Evolutionary conservation across 2,329 filamentous ascomycete species (phyloP).

Genomic region (Tolypocladium capitatum): DNA sequence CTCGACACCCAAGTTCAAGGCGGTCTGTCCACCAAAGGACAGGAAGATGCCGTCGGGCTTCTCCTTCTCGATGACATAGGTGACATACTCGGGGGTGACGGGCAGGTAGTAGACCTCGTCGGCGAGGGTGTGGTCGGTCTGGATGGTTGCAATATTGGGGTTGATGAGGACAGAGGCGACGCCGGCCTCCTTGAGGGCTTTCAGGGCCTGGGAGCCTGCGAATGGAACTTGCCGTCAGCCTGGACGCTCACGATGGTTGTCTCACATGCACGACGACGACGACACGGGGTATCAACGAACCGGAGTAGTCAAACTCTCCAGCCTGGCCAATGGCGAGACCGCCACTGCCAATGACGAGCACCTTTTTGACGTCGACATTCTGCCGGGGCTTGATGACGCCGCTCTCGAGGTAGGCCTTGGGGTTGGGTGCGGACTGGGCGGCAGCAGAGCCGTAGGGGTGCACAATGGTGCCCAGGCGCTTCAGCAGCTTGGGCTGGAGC

Average conservation of each 20-base stretch:
- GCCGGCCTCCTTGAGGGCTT: slow-evolving; percentile 90
- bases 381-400: slow-evolving; percentile 70
- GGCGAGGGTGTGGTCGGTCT: slow-evolving; percentile 89
- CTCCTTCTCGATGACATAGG: slow-evolving; percentile 93
- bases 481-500: slow-evolving; percentile 17
- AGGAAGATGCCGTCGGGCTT: slow-evolving; percentile 94
- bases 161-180: slow-evolving; percentile 89
- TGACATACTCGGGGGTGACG: slow-evolving; percentile 94
- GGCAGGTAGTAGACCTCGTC: slow-evolving; percentile 98
- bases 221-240: slow-evolving; percentile 4
- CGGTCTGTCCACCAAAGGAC: slow-evolving; percentile 94
- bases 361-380: slow-evolving; percentile 86
- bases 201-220: slow-evolving; percentile 83
- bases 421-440: slow-evolving; percentile 60
- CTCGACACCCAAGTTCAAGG: slow-evolving; percentile 89
- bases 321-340: slow-evolving; percentile 94
- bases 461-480: slow-evolving; percentile 34
- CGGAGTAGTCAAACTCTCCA: slow-evolving; percentile 97
- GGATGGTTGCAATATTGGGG: slow-evolving; percentile 96
- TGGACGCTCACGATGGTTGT: background rate
- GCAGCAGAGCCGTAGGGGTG: slow-evolving; percentile 28
- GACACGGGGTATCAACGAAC: slow-evolving; percentile 37
- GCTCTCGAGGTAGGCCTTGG: slow-evolving; percentile 80
- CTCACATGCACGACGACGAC: background rate
- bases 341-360: slow-evolving; percentile 89